Base-by-base conservation (phyloP, 2,329 filamentous ascomycete species). In the Chaetomium sp. region DNA sequence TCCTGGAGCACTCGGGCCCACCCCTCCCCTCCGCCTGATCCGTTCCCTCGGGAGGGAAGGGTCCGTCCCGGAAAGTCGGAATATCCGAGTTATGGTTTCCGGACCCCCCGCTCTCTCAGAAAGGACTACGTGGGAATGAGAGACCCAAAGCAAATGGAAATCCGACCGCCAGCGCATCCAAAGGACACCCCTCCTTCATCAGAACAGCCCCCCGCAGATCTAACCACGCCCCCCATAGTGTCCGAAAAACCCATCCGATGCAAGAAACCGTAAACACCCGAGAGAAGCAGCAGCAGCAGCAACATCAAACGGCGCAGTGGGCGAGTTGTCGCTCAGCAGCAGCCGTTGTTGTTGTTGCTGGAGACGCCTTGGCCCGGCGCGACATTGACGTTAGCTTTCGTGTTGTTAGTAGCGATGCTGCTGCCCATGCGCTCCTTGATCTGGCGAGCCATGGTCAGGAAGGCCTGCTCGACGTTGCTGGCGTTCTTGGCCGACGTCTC, bases 381-480 rank as follows among this genome's bases (percentile, higher is more conserved):
- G 74, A 99, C 95, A 78, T 97, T 93, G 74, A 99, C 93, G 74
- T 92, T 96, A 70, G 94, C 94, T 85, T 98, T 99, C 83, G 94
- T 96, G 87, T 98, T 98, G 83, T 93, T 93, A 71, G 90, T 90
- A 53, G 91, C 90, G 69, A 94, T 95, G 73, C 92, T 97, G 75
- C 95, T 97, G 75, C 95, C 95, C 94, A 99, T 99, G 76, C 95
- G 91, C 85, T 98, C 94, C 87, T 99, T 99, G 84, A 99, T 99
- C 82, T 99, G 95, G 80, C 95, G 90, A 74, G 95, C 95, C 95
- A 99, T 99, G 79, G 95, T 99, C 82, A 99, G 82, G 90, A 99
- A 99, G 76, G 95, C 94, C 83, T 99, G 95, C 84, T 99, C 95
- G 78, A 99, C 95, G 80, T 99, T 99, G 82, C 91, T 97, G 72